Conservation (phyloP, 768 basidiomycete genomes). For the Termitomyces sp. region DNA sequence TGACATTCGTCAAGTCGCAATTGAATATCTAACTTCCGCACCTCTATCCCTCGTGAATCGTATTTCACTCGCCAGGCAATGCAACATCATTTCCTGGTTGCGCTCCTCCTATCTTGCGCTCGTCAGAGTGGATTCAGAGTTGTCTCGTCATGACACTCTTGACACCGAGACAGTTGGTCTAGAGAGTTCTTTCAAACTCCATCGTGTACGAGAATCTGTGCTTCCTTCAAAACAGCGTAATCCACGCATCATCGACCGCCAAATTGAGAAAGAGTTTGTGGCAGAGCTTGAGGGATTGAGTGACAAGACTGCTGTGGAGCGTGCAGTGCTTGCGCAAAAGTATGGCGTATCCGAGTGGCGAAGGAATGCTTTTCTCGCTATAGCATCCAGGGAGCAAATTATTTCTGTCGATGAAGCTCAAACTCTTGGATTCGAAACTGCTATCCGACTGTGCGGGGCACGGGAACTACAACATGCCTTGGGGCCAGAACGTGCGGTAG, state of each 20-base stretch:
- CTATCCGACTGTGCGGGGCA: conserved; percentile 5
- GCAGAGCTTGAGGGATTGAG: background rate
- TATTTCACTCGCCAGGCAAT: conserved; percentile 4
- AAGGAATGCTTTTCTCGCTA: background rate
- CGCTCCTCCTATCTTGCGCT: conserved; percentile 3
- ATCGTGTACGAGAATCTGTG: conserved; percentile 1
- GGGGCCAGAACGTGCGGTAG: background rate
- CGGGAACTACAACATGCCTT: background rate
- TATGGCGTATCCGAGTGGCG: conserved; percentile 8
- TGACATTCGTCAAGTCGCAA: conserved; percentile 9
- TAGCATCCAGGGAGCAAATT: background rate
- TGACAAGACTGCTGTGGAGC: background rate
- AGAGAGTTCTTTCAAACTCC: conserved; percentile 4
- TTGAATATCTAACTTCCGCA: conserved; percentile 4
- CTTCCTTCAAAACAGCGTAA: background rate
- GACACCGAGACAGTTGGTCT: background rate
- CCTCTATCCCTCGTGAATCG: conserved; percentile 2
- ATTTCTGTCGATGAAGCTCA: conserved; percentile 4
- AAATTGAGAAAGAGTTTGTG: background rate
- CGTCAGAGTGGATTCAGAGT: background rate
- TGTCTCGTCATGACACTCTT: background rate
- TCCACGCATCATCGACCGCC: background rate
- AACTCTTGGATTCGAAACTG: conserved; percentile 2
- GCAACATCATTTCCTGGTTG: conserved; percentile 5
- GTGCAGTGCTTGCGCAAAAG: background rate